phyloP scores from a whole-genome alignment of 257 asterid species.

The Galeopsis tetrahit region DNA sequence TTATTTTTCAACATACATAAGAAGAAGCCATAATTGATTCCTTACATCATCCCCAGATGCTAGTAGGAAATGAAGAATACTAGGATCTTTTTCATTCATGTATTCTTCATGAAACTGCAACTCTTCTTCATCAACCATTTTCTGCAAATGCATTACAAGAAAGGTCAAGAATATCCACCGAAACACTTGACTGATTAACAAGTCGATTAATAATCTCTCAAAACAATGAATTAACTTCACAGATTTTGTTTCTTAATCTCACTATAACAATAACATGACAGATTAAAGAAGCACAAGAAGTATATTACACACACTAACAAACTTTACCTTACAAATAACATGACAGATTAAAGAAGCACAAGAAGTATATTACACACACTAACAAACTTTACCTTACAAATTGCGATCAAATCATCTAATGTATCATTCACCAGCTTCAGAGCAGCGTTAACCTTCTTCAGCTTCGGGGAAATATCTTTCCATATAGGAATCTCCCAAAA shows the following conservation, averaged over 20 bases:
- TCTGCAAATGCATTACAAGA: constrained; percentile 56
- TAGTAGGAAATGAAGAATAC: constrained; percentile 90
- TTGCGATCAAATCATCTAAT: constrained; percentile 78
- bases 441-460: constrained; percentile 80
- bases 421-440: constrained; percentile 84
- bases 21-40: constrained; percentile 26
- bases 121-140: constrained; percentile 95
- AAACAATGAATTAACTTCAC: constrained; percentile 1
- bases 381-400: constrained; percentile 73
- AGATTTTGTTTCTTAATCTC: neutral
- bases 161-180: constrained; percentile 13
- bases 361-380: neutral
- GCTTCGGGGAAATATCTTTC: constrained; percentile 95
- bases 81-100: constrained; percentile 97
- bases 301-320: neutral
- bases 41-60: constrained; percentile 98
- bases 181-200: neutral
- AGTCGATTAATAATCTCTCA: constrained; percentile 9
- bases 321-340: neutral
- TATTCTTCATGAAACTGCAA: constrained; percentile 97
- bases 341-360: constrained; percentile 17
- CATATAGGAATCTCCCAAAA: constrained; percentile 97
- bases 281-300: constrained; percentile 19
- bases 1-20: constrained; percentile 26
- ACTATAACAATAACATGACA: neutral